Evolutionary conservation across 2,329 filamentous ascomycete genomes (phyloP).

Genomic region (Aureobasidium subglaciale): DNA sequence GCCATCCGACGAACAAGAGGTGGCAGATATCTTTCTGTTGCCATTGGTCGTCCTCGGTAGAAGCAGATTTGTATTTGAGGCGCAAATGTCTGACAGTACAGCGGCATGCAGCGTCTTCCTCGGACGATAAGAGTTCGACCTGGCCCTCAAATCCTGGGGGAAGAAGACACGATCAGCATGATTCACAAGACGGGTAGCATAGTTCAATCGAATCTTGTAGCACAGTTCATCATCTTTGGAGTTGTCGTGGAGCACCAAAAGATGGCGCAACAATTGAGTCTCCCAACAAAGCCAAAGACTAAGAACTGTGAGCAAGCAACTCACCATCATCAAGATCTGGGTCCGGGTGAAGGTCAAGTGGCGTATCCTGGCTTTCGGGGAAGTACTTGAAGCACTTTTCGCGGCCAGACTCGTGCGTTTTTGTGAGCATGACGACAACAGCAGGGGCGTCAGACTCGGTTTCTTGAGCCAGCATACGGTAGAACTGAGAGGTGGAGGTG

Average conservation of each 20-base stretch:
- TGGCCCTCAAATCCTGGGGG: constrained; percentile 52
- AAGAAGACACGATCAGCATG: not conserved
- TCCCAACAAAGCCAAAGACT: too few relatives aligned
- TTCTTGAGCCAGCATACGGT: constrained; percentile 92
- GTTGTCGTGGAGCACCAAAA: too few relatives aligned
- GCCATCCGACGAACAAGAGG: constrained; percentile 80
- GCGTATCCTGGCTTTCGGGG: constrained; percentile 42
- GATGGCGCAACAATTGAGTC: too few relatives aligned
- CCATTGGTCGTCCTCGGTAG: constrained; percentile 30
- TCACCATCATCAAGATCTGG: constrained; percentile 22
- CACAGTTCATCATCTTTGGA: too few relatives aligned
- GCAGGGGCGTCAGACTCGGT: constrained; percentile 45
- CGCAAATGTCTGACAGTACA: constrained; percentile 68
- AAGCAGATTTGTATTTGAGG: constrained; percentile 31
- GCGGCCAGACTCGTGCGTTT: constrained; percentile 67
- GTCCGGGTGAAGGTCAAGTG: constrained; percentile 26
- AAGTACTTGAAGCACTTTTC: constrained; percentile 92
- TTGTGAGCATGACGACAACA: constrained; percentile 91
- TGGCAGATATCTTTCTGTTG: constrained; percentile 68
- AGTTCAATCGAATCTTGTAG: too few relatives aligned
- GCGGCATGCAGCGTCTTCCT: constrained; percentile 49
- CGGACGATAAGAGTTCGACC: constrained; percentile 53
- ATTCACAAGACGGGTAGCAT: too few relatives aligned
- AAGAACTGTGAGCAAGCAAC: not conserved
- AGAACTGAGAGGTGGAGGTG: constrained; percentile 71